Conservation (phyloP, 176 grass and related monocot genomes). For the Dactylis glomerata region DNA sequence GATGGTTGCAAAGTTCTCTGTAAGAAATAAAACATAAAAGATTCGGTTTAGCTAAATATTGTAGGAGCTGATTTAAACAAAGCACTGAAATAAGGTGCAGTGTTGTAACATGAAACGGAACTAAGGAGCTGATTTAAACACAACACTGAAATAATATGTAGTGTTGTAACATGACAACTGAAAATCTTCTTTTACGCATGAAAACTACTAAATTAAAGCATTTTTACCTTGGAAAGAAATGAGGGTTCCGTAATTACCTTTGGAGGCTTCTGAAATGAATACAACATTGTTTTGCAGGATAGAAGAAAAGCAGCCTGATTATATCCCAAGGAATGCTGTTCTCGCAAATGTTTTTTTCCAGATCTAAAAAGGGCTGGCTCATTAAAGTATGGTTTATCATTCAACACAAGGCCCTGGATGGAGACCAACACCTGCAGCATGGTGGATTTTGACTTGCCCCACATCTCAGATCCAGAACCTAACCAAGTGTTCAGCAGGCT, state of each 20-base stretch:
- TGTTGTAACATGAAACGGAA: neutral
- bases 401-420: conserved; percentile 71
- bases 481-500: conserved; percentile 78
- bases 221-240: neutral
- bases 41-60: conserved; percentile 14
- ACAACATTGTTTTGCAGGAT: conserved; percentile 67
- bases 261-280: conserved; percentile 54
- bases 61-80: conserved; percentile 20
- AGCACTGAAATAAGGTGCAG: conserved; percentile 47
- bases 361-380: conserved; percentile 34
- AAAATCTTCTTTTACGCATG: neutral
- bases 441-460: conserved; percentile 67
- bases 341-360: neutral
- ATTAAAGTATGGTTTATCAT: conserved; percentile 76
- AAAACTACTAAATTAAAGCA: neutral
- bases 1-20: neutral
- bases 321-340: conserved; percentile 60
- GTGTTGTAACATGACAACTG: neutral
- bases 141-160: neutral
- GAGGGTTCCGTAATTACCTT: conserved; percentile 38
- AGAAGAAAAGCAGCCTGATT: conserved; percentile 58
- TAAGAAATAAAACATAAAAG: neutral
- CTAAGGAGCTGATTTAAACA: too few species aligned
- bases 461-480: conserved; percentile 59
- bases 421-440: conserved; percentile 78